Base-by-base conservation (phyloP, 2,329 filamentous ascomycete genomes). In the Aspergillus sp. region DNA sequence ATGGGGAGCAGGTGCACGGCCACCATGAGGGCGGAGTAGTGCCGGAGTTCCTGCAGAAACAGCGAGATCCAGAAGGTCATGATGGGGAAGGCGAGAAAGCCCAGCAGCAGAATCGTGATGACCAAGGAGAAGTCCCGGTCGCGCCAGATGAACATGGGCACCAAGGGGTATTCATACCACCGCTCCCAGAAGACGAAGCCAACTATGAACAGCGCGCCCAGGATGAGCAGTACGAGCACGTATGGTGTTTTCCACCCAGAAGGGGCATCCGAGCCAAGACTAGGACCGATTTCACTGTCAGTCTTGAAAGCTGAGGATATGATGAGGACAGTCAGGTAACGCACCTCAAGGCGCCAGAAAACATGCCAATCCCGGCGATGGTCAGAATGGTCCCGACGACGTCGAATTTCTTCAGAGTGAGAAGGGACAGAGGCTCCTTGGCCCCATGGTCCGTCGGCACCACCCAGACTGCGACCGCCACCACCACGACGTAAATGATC, bases 1-100 rank as follows among this genome's bases (percentile, higher is more conserved):
- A 89, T 87, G 0, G 89, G 89, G 1, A 91, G 80, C 50, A 91
- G 76, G 60, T 85, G 84, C 4, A 88, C 81, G 0, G 87, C 87
- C 2, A 88, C 85, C 60, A 78, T 79, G 2, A 91, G 77, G 0
- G 88, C 81, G 0, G 81, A 80, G 59, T 84, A 78, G 8, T 74
- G 56, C 47, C 82, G 77, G 36, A 88, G 73, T 38, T 85, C 76
- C 71, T 91, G 87, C 76, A 91, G 84, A 72, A 85, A 89, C 7
- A 89, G 81, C 0, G 87, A 81, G 2, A 88, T 75, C 84, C 86
- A 89, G 72, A 90, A 90, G 17, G 81, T 75, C 30, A 83, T 80
- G 5, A 84, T 79, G 1, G 83, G 79, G 67, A 91, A 91, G 5
- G 83, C 82, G 75, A 89, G 85, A 67, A 85, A 87, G 5, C 87